Evolutionary conservation across 2,329 filamentous ascomycete genomes (phyloP).

Genomic region (Knoxdaviesia capensis): DNA sequence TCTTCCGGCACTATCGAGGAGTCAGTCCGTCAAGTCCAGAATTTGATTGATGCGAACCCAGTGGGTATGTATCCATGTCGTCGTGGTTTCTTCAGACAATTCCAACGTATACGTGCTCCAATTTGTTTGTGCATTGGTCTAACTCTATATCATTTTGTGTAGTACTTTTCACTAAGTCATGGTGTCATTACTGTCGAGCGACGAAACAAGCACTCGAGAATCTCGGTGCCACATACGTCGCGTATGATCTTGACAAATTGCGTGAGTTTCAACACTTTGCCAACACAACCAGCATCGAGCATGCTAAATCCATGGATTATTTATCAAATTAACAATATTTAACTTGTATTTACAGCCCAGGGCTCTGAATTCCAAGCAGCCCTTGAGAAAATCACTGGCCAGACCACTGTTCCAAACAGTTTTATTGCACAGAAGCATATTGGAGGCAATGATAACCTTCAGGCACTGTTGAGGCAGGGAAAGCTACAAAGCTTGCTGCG

Average conservation of each 20-base stretch:
- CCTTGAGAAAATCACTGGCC: conserved; percentile 58
- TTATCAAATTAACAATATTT: neutral
- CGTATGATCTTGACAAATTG: conserved; percentile 69
- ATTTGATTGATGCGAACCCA: too few relatives aligned
- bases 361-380: conserved; percentile 66
- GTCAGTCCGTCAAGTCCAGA: too few relatives aligned
- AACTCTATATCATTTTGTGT: neutral
- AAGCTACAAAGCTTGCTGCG: conserved; percentile 20
- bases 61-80: too few relatives aligned
- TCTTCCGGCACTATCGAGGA: too few relatives aligned
- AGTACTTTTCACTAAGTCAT: conserved; percentile 97
- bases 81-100: too few relatives aligned
- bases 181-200: conserved; percentile 78
- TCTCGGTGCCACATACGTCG: conserved; percentile 49
- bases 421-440: conserved; percentile 84
- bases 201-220: conserved; percentile 57
- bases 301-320: neutral
- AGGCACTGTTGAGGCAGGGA: conserved; percentile 28
- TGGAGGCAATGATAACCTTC: conserved; percentile 82
- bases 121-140: too few relatives aligned
- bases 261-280: conserved; percentile 30
- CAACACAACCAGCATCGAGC: neutral
- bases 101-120: too few relatives aligned
- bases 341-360: conserved; percentile 36
- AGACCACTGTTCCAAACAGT: conserved; percentile 87